Conservation (phyloP, 495 filamentous ascomycete genomes). For the Aspergillus cristatus region DNA sequence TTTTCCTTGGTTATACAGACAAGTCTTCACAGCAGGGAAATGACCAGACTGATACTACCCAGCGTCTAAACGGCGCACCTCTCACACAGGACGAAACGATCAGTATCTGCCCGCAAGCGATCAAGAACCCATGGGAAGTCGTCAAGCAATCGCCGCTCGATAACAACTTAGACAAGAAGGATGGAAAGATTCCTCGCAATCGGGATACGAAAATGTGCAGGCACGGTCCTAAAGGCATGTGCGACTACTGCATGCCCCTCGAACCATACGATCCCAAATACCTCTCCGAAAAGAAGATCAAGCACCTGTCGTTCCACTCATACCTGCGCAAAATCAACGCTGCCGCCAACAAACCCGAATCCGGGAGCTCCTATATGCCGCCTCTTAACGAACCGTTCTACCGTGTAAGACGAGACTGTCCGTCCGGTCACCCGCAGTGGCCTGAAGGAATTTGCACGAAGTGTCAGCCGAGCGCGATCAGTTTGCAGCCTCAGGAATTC, state of each 20-base stretch:
- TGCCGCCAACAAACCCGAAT: constrained; percentile 89
- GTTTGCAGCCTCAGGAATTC: constrained; percentile 83
- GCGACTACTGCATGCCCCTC: constrained; percentile 97
- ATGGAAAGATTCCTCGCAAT: constrained; percentile 82
- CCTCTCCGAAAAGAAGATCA: constrained; percentile 92
- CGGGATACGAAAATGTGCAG: constrained; percentile 83
- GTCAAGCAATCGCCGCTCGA: constrained; percentile 82
- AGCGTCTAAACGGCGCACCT: constrained; percentile 66
- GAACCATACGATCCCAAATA: constrained; percentile 88
- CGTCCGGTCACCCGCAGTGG: constrained; percentile 86
- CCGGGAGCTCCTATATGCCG: constrained; percentile 87
- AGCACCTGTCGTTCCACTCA: constrained; percentile 93
- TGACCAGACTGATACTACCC: constrained; percentile 28
- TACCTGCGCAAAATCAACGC: constrained; percentile 91
- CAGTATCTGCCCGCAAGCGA: constrained; percentile 48
- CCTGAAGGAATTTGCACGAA: constrained; percentile 99
- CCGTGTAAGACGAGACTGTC: constrained; percentile 79
- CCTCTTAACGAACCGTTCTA: constrained; percentile 91
- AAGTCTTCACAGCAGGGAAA: constrained; percentile 42
- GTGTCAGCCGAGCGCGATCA: constrained; percentile 96
- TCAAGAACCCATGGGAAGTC: constrained; percentile 89
- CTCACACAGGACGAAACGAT: constrained; percentile 59
- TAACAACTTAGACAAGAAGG: constrained; percentile 71
- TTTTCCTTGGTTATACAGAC: constrained; percentile 73
- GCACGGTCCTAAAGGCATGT: constrained; percentile 96